A percentile compares a stretch with the other conserved stretches of the same genome.
phyloP scores from a whole-genome alignment of 75 land plant genomes.

The Cupressus sempervirens region DNA sequence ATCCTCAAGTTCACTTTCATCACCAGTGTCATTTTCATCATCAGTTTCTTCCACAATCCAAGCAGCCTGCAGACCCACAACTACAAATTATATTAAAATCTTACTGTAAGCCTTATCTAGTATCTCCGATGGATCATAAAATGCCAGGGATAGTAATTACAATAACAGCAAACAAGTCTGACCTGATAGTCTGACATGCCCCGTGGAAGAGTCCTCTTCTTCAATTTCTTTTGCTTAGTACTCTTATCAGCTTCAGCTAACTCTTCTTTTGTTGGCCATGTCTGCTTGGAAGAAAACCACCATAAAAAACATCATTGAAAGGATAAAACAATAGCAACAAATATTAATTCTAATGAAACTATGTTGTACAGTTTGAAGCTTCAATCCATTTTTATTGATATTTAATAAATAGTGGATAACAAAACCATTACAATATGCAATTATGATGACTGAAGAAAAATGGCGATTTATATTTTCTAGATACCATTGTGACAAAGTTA shows the following conservation, averaged over 20 bases:
- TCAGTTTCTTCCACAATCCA: slow-evolving; percentile 86
- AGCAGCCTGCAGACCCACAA: slow-evolving; percentile 60
- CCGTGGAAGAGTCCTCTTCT: slow-evolving; percentile 61
- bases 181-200: slow-evolving; percentile 98
- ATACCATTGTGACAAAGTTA: neutral
- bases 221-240: slow-evolving; percentile 29
- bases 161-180: neutral
- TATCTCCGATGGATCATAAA: neutral
- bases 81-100: slow-evolving; percentile 1
- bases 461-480: neutral
- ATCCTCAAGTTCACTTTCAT: slow-evolving; percentile 44
- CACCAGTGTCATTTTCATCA: slow-evolving; percentile 36
- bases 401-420: neutral
- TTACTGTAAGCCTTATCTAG: neutral
- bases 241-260: slow-evolving; percentile 69
- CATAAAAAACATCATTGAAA: neutral
- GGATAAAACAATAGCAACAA: neutral
- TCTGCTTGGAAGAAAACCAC: slow-evolving; percentile 36
- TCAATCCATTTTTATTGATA: neutral
- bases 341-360: neutral
- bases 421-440: neutral
- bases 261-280: slow-evolving; percentile 98
- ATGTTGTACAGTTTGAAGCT: neutral
- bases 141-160: neutral
- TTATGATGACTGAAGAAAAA: neutral